Percentiles rank a stretch among this genome's conserved stretches.
Conservation (phyloP, 2,329 filamentous ascomycete species). For the Didymella keratinophila region DNA sequence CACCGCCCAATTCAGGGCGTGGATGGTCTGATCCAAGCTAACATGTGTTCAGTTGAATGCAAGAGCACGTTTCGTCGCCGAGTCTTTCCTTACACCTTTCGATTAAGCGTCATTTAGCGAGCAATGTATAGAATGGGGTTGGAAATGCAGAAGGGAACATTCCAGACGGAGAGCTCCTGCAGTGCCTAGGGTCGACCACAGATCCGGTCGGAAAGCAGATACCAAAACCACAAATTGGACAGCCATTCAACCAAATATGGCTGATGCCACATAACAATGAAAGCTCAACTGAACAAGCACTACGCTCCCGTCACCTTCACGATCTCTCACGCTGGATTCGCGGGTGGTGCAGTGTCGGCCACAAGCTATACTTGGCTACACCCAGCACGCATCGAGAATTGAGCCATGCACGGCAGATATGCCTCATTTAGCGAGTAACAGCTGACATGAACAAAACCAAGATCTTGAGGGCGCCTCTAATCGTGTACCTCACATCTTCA, state of each 20-base stretch:
- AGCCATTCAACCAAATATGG: background rate
- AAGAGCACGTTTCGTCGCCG: slow-evolving; percentile 94
- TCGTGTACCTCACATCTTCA: background rate
- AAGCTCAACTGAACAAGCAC: background rate
- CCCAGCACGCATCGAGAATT: background rate
- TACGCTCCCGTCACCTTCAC: background rate
- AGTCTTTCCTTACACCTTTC: slow-evolving; percentile 91
- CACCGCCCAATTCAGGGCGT: background rate
- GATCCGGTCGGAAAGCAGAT: background rate
- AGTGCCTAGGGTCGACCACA: background rate
- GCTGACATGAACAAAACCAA: background rate
- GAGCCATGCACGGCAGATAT: background rate
- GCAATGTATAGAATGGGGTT: slow-evolving; percentile 18
- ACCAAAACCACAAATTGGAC: background rate
- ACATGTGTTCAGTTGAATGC: slow-evolving; percentile 78
- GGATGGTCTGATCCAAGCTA: slow-evolving; percentile 29
- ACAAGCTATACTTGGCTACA: background rate
- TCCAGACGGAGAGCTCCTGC: background rate
- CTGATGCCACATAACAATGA: slow-evolving; percentile 3
- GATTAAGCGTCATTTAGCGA: slow-evolving; percentile 31
- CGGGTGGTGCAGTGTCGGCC: background rate
- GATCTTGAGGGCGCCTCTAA: background rate
- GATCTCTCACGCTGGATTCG: background rate
- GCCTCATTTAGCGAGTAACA: background rate
- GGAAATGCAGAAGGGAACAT: background rate